Evolutionary conservation across 768 basidiomycete species (phyloP), one percentile per base, ranked within the genome.

Genomic region (Naematelia encephala): DNA sequence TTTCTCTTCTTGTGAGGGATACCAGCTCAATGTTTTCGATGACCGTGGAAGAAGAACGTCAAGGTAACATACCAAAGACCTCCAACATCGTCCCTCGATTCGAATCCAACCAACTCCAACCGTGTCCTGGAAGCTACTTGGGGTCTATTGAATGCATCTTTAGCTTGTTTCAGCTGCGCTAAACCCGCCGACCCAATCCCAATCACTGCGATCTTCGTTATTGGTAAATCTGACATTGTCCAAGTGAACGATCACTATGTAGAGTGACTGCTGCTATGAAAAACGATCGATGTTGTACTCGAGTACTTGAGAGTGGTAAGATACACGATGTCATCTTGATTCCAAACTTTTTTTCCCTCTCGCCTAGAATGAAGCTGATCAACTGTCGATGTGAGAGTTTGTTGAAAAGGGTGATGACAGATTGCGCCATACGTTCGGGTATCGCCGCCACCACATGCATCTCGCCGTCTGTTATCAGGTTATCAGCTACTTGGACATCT

Each of bases 131-230:
- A 8, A 39, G 34, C 34, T 8, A 39, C 34, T n/a, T 62, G 63
- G 8, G 62, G 46, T 1, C 52, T 57, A 11, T 39, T 14, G 34
- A 69, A 73, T 8, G 66, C 66, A 23, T 71, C 70, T 11, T 66
- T 45, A 4, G 66, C 44, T 25, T 74, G 62, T 22, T 70, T 66
- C 4, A 74, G 65, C 51, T 70, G 68, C 8, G 68, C 61, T 14
- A 76, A 56, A 8, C 75, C 75, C 3, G 73, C 59, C 14, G 73
- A 60, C 26, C 75, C 75, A 3, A 63, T 66, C n/a, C 75, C 75
- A 5, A 76, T 69, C n/a, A 76, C 59, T 8, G 68, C 75, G 14
- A 76, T 59, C 14, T 67, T 8, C 16, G 34, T 39, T 8, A 39
- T 16, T 8, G 34, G 34, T 16, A 39, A 16, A 16, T 39, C 34